These are phyloP conservation scores for Lactarius sanguifluus DNA, from an alignment of 768 basidiomycete species.

Conservation along the genomic window DNA sequence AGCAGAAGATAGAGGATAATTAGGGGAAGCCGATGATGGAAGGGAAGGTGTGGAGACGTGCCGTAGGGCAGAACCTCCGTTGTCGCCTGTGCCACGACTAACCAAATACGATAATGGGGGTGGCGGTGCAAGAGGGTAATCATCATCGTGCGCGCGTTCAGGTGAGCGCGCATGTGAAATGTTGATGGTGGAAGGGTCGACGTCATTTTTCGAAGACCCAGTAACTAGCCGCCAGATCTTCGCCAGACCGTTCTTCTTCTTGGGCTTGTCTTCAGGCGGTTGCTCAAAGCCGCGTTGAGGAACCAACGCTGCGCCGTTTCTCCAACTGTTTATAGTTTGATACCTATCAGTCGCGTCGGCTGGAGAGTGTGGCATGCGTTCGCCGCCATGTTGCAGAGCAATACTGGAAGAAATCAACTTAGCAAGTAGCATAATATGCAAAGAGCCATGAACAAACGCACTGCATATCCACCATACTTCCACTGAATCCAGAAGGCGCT, in stretches of 20 bases:
- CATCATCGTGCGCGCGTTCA: conserved; percentile 55
- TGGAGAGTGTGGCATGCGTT: conserved; percentile 29
- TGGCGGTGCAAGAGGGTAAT: conserved; percentile 81
- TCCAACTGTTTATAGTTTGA: conserved; percentile 34
- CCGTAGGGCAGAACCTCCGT: conserved; percentile 48
- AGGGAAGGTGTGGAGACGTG: conserved; percentile 72
- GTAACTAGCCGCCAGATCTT: conserved; percentile 83
- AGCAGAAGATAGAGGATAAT: conserved; percentile 51
- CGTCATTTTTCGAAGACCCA: conserved; percentile 46
- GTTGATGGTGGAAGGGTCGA: conserved; percentile 36
- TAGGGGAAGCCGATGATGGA: conserved; percentile 57
- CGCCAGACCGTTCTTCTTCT: conserved; percentile 76
- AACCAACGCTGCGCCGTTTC: conserved; percentile 10
- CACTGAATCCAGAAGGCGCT: conserved; percentile 76
- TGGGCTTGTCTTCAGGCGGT: conserved; percentile 44
- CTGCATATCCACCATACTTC: conserved; percentile 95
- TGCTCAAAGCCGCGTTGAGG: conserved; percentile 31
- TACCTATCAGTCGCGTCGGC: conserved; percentile 16
- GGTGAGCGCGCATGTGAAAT: conserved; percentile 41
- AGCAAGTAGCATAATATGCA: conserved; percentile 21
- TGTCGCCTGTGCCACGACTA: conserved; percentile 51
- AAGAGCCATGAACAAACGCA: conserved; percentile 43
- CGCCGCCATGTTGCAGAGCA: conserved; percentile 68
- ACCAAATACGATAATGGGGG: conserved; percentile 91
- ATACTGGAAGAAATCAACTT: conserved; percentile 46